Conservation (phyloP, 768 basidiomycete genomes). For the Butyriboletus loyo region DNA sequence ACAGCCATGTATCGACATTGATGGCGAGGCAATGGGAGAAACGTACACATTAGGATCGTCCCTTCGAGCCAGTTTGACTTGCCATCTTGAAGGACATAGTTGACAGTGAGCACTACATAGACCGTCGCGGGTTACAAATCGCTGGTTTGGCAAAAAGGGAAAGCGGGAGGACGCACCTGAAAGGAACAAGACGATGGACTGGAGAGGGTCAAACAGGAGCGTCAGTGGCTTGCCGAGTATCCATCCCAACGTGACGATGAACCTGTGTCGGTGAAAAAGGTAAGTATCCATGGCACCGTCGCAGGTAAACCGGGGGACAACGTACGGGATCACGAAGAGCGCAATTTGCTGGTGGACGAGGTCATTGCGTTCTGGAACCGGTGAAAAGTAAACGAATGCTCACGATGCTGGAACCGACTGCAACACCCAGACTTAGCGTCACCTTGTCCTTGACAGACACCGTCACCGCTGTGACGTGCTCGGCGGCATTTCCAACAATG, state of each 20-base stretch:
- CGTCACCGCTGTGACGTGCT: constrained; percentile 89
- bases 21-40: too few relatives aligned
- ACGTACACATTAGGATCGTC: constrained; percentile 65
- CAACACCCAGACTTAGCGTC: constrained; percentile 82
- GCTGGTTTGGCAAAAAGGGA: neutral
- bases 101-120: constrained; percentile 71
- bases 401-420: constrained; percentile 84
- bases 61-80: constrained; percentile 95
- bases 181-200: constrained; percentile 43
- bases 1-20: neutral
- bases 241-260: constrained; percentile 80
- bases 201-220: constrained; percentile 84
- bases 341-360: constrained; percentile 57
- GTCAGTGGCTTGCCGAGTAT: constrained; percentile 73
- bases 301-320: neutral
- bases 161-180: constrained; percentile 20
- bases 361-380: neutral
- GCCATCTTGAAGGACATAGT: constrained; percentile 82
- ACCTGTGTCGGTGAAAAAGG: constrained; percentile 35
- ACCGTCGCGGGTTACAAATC: neutral
- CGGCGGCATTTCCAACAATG: constrained; percentile 89
- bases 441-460: constrained; percentile 90
- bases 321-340: constrained; percentile 63
- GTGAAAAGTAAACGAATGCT: constrained; percentile 26
- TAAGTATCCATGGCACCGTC: constrained; percentile 8